Evolutionary conservation across 1,139 yeast genomes (phyloP).

Genomic region (Spencermartinsiella ligniputridi): DNA sequence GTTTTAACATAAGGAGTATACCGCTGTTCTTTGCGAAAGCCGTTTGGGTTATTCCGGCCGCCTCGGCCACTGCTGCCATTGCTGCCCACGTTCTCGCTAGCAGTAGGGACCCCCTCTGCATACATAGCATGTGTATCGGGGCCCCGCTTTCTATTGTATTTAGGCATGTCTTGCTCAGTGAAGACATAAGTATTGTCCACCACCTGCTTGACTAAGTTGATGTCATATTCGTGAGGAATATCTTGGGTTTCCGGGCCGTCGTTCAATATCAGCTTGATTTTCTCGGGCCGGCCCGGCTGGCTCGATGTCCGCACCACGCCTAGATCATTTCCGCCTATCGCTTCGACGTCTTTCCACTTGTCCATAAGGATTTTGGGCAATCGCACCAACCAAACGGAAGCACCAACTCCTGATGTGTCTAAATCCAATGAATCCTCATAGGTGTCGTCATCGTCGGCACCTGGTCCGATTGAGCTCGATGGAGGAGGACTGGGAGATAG

Average conservation of each 20-base stretch:
- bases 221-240: constrained; percentile 81
- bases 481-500: constrained; percentile 32
- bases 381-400: constrained; percentile 86
- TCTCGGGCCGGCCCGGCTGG: constrained; percentile 33
- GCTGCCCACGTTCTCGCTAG: constrained; percentile 9
- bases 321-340: constrained; percentile 61
- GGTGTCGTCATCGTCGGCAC: constrained; percentile 31
- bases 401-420: constrained; percentile 33
- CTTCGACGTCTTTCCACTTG: constrained; percentile 65
- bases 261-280: constrained; percentile 38
- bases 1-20: constrained; percentile 29
- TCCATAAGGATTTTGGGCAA: constrained; percentile 84
- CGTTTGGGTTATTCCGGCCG: constrained; percentile 24
- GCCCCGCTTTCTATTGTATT: constrained; percentile 41
- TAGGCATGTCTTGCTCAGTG: constrained; percentile 77
- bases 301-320: constrained; percentile 76
- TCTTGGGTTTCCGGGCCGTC: constrained; percentile 40
- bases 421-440: constrained; percentile 41
- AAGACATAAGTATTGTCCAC: constrained; percentile 84
- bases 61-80: constrained; percentile 30
- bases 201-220: constrained; percentile 68
- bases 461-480: constrained; percentile 12
- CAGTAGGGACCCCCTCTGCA: constrained; percentile 6
- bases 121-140: constrained; percentile 1
- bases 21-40: constrained; percentile 13